These are phyloP conservation scores for Gossypium bickii DNA, from an alignment of 345 rosid species.

Conservation along the genomic window DNA sequence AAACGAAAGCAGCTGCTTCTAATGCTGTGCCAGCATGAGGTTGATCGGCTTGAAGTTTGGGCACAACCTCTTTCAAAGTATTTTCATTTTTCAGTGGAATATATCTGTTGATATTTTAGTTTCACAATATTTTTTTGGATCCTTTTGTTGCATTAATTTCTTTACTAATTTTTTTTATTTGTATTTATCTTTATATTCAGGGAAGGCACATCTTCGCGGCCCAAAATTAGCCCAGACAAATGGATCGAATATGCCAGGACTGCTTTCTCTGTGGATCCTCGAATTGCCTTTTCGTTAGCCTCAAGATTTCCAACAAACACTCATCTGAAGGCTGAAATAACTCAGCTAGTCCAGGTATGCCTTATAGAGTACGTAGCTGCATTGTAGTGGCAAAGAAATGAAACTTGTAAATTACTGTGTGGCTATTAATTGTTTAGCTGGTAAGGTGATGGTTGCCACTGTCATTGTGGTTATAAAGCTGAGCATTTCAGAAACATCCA, in stretches of 20 bases:
- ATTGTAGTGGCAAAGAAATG: neutral
- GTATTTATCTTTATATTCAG: slow-evolving; percentile 36
- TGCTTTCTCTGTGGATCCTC: slow-evolving; percentile 89
- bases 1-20: slow-evolving; percentile 86
- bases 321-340: slow-evolving; percentile 71
- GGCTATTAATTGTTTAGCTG: neutral
- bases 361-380: neutral
- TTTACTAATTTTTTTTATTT: slow-evolving; percentile 12
- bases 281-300: slow-evolving; percentile 71
- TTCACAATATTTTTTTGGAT: neutral
- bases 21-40: slow-evolving; percentile 96
- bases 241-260: slow-evolving; percentile 85
- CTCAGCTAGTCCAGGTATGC: slow-evolving; percentile 85
- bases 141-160: slow-evolving; percentile 11
- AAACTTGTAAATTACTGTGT: neutral
- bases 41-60: slow-evolving; percentile 99
- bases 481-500: slow-evolving; percentile 10
- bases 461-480: neutral
- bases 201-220: slow-evolving; percentile 56
- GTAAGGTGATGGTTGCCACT: neutral
- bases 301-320: slow-evolving; percentile 79
- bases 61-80: slow-evolving; percentile 94
- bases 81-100: slow-evolving; percentile 1
- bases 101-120: neutral
- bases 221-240: slow-evolving; percentile 71